Conservation (phyloP, 257 asterid species). For the Capsicum pubescens region DNA sequence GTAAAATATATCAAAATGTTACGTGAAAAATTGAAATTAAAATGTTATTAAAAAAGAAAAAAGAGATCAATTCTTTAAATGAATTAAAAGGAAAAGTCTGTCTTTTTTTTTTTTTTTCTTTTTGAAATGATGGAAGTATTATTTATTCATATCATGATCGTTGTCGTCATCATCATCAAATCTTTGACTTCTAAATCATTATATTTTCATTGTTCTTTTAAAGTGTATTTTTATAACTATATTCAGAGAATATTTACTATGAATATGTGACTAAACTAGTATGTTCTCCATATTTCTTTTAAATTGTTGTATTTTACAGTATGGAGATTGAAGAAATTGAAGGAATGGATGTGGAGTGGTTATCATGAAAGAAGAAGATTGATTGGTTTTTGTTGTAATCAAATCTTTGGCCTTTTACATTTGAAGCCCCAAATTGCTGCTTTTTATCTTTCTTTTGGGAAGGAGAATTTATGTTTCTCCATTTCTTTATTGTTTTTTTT, state of each 20-base stretch:
- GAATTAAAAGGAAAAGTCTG: too few species aligned
- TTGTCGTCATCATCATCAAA: not conserved
- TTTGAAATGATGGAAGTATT: not conserved
- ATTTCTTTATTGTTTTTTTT: not conserved
- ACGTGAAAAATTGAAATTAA: too few species aligned
- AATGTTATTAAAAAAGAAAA: too few species aligned
- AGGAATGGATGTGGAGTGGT: constrained; percentile 91
- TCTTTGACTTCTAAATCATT: not conserved
- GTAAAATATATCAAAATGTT: too few species aligned
- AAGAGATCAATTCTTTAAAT: too few species aligned
- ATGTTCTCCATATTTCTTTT: constrained; percentile 2
- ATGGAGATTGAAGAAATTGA: constrained; percentile 93
- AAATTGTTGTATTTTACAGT: constrained; percentile 45
- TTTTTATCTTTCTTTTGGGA: not conserved
- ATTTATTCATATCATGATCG: not conserved
- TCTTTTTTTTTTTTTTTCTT: too few species aligned
- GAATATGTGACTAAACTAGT: constrained; percentile 13
- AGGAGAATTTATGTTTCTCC: not conserved
- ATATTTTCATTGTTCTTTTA: not conserved
- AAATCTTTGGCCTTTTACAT: constrained; percentile 47
- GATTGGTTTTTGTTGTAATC: constrained; percentile 52
- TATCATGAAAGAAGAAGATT: constrained; percentile 61
- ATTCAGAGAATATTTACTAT: not conserved
- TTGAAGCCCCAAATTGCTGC: constrained; percentile 23
- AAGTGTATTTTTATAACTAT: not conserved